Conservation (phyloP, 2,329 filamentous ascomycete species). For the Lachnellula occidentalis region DNA sequence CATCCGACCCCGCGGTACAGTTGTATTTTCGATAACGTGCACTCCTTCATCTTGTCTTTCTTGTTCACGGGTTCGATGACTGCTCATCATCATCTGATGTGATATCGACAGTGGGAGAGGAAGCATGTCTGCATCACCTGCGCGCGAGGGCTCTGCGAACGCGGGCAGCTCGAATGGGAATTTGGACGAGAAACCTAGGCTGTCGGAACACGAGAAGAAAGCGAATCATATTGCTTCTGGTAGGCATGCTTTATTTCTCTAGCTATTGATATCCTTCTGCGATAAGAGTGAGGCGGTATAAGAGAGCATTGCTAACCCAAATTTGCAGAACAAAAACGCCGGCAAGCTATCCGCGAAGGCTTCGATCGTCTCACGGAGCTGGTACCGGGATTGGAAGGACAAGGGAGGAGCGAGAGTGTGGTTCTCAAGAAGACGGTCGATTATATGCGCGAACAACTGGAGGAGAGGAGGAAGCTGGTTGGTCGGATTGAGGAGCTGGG, state of each 20-base stretch:
- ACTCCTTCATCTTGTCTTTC: not conserved
- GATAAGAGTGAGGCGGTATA: not conserved
- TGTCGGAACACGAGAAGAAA: conserved; percentile 67
- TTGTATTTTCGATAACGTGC: not conserved
- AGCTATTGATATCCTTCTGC: not conserved
- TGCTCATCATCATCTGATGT: conserved; percentile 1
- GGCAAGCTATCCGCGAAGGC: conserved; percentile 54
- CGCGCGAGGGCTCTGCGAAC: conserved; percentile 24
- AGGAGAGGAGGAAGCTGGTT: conserved; percentile 44
- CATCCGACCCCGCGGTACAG: not conserved
- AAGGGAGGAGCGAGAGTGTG: conserved; percentile 63
- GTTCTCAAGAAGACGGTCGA: conserved; percentile 56
- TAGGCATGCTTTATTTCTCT: conserved; percentile 6
- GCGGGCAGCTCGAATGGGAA: conserved; percentile 23
- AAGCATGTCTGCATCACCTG: conserved; percentile 23
- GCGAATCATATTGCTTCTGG: conserved; percentile 64
- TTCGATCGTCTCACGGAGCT: conserved; percentile 64
- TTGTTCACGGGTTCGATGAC: not conserved
- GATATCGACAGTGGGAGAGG: conserved; percentile 1
- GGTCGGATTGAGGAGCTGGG: conserved; percentile 45
- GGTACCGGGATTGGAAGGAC: conserved; percentile 63
- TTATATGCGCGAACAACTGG: conserved; percentile 45
- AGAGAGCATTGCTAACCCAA: conserved; percentile 2
- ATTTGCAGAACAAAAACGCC: conserved; percentile 43
- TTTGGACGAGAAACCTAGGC: conserved; percentile 51